Conservation (phyloP, 306 rosid species). For the Rosa multiflora region DNA sequence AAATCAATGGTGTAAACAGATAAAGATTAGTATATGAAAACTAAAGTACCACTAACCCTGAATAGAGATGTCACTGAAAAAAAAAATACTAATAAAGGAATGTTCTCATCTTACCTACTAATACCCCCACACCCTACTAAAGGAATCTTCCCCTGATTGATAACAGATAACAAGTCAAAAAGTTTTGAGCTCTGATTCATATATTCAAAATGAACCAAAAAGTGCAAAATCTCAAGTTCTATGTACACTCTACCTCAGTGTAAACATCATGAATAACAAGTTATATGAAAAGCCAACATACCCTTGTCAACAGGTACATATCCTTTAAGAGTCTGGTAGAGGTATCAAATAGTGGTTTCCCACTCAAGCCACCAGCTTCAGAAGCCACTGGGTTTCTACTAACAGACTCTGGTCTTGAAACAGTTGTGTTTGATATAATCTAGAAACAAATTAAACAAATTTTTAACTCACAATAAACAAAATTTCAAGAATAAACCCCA, state of each 20-base stretch:
- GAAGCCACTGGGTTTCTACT: constrained; percentile 51
- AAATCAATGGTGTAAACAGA: constrained; percentile 25
- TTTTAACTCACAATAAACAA: not conserved
- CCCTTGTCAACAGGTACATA: constrained; percentile 91
- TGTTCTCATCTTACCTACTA: constrained; percentile 56
- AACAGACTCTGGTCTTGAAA: constrained; percentile 82
- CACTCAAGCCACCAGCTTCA: constrained; percentile 96
- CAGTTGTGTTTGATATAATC: constrained; percentile 92
- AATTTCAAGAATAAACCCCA: not conserved
- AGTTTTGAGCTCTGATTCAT: constrained; percentile 21
- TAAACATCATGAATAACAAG: not conserved
- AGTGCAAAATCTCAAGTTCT: not conserved
- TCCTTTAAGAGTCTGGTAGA: constrained; percentile 79
- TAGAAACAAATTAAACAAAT: constrained; percentile 17
- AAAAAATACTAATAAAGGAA: constrained; percentile 8
- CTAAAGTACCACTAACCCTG: not conserved
- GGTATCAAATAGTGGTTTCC: constrained; percentile 81
- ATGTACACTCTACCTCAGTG: not conserved
- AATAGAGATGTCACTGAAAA: constrained; percentile 2
- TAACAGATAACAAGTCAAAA: constrained; percentile 26
- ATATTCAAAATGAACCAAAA: not conserved
- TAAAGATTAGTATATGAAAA: not conserved
- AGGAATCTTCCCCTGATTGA: constrained; percentile 78
- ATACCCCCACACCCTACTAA: constrained; percentile 90
- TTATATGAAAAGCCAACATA: constrained; percentile 34